Conservation (phyloP, 768 basidiomycete genomes). For the Mycena belliarum region DNA sequence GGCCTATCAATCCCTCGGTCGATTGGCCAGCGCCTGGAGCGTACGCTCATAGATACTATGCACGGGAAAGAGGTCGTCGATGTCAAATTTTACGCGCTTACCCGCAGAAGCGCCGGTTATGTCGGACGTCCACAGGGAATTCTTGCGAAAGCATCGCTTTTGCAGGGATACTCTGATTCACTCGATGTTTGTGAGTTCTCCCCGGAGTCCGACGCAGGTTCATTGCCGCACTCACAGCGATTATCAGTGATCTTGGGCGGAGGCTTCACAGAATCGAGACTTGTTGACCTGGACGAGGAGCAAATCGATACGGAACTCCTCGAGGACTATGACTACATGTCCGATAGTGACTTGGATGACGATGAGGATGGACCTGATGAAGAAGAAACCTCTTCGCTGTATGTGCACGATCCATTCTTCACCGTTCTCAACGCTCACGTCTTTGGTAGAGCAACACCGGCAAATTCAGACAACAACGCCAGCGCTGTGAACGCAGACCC, state of each 20-base stretch:
- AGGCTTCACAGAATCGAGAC: constrained; percentile 5
- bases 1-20: neutral
- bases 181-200: constrained; percentile 9
- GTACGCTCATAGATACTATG: neutral
- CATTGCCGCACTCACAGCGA: too few species aligned
- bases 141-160: neutral
- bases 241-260: constrained; percentile 16
- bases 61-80: constrained; percentile 4
- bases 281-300: constrained; percentile 2
- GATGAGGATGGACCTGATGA: neutral
- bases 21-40: neutral
- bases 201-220: too few species aligned
- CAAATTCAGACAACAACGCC: too few species aligned
- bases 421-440: too few species aligned
- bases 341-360: constrained; percentile 25
- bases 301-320: neutral
- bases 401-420: too few species aligned
- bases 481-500: too few species aligned
- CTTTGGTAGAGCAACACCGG: too few species aligned
- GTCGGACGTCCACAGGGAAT: constrained; percentile 4
- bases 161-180: neutral
- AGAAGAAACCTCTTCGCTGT: too few species aligned
- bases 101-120: neutral
- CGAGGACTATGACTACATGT: constrained; percentile 18
- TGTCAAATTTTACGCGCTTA: constrained; percentile 13